Evolutionary conservation across 257 asterid species (phyloP).

Genomic region (Anisodus acutangulus): DNA sequence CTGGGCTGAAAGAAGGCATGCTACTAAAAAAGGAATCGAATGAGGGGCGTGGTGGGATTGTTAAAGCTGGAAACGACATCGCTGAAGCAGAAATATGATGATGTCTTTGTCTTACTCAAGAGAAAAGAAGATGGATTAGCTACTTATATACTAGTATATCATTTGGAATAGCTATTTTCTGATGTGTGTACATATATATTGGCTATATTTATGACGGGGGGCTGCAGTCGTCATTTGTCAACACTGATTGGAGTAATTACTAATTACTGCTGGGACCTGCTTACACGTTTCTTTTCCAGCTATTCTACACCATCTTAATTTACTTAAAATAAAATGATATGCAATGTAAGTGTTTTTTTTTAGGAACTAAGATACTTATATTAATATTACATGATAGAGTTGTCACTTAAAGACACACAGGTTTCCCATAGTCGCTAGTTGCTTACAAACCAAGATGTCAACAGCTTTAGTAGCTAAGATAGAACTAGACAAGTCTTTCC

Average conservation of each 20-base stretch:
- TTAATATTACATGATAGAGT: too few species aligned
- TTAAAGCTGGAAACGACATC: constrained; percentile 50
- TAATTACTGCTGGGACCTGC: neutral
- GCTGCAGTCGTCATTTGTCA: neutral
- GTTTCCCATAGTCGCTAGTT: too few species aligned
- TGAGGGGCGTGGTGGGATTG: constrained; percentile 64
- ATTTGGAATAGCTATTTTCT: neutral
- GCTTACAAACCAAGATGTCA: too few species aligned
- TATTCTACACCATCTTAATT: too few species aligned
- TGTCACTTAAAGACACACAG: too few species aligned
- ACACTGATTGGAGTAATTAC: neutral
- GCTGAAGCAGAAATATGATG: constrained; percentile 1
- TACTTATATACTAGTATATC: neutral
- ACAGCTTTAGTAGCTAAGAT: too few species aligned
- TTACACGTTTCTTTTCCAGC: neutral
- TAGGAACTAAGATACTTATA: too few species aligned
- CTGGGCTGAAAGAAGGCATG: constrained; percentile 62
- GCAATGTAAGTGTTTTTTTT: too few species aligned
- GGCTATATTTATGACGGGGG: neutral
- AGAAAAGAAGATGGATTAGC: neutral
- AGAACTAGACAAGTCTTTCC: too few species aligned
- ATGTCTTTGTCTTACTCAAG: neutral
- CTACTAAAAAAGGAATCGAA: constrained; percentile 52
- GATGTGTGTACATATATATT: constrained; percentile 2
- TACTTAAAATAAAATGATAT: too few species aligned